Base-by-base conservation (phyloP, 75 land plant genomes). In the Selaginella tamariscina region DNA sequence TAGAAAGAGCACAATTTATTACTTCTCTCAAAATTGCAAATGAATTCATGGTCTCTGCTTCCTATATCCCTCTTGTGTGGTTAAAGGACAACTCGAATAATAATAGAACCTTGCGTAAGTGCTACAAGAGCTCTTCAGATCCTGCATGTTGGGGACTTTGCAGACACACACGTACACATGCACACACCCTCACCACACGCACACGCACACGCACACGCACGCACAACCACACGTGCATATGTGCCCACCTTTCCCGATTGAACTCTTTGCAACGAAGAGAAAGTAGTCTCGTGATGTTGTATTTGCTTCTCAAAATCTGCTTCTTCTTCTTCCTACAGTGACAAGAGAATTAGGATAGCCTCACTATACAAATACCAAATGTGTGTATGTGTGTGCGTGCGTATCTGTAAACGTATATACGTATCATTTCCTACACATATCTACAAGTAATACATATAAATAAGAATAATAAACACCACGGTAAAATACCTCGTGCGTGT, bases 321-420 rank as follows among this genome's bases (percentile, higher is more conserved):
- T 66, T 72, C 69, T 31, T 72, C 74, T 68, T 72, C 74, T 55
- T 72, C 74, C 74, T 72, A 23, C 54, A n/a, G 49, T 15, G 15
- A 39, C 11, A 15, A 39, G 49, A 39, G 49, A 39, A 39, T 39
- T 5, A 39, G 49, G 49, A 39, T 39, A 5, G 5, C 11, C 49
- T 5, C 49, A 15, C 49, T 5, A 39, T 5, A 15, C 49, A 39
- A 39, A 5, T 5, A 39, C 49, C 5, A 5, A 15, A 39, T n/a
- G n/a, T n/a, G n/a, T n/a, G n/a, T n/a, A n/a, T n/a, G n/a, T n/a
- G n/a, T n/a, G n/a, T n/a, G n/a, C n/a, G n/a, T n/a, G n/a, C n/a
- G n/a, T n/a, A n/a, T n/a, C n/a, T n/a, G n/a, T n/a, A n/a, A n/a
- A n/a, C n/a, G n/a, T n/a, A n/a, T n/a, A n/a, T n/a, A n/a, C n/a